Percentiles rank a stretch among this genome's conserved stretches.
These are phyloP conservation scores for Pseudocercospora fijiensis DNA, from an alignment of 2,329 filamentous ascomycete genomes.

Conservation along the genomic window DNA sequence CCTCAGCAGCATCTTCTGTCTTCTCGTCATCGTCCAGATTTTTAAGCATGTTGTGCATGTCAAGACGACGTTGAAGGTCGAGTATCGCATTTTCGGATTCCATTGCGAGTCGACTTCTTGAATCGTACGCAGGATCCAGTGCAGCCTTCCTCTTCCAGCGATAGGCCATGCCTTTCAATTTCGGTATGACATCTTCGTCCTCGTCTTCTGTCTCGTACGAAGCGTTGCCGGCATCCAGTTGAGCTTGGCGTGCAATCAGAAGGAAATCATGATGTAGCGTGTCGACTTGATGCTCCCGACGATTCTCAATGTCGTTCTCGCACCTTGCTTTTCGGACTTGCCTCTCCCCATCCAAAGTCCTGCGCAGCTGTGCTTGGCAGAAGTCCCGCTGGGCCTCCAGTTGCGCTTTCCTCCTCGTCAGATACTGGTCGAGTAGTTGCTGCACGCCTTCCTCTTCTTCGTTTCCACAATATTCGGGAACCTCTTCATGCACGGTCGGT, in stretches of 20 bases:
- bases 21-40: constrained; percentile 35
- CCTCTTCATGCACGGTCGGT: constrained; percentile 54
- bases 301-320: constrained; percentile 36
- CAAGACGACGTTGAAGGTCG: constrained; percentile 28
- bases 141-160: constrained; percentile 27
- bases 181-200: constrained; percentile 40
- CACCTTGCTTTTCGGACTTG: constrained; percentile 38
- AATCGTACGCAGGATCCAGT: constrained; percentile 32
- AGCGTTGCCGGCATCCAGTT: constrained; percentile 12
- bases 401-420: constrained; percentile 42
- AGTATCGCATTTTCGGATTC: constrained; percentile 28
- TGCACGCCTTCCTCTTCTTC: constrained; percentile 47
- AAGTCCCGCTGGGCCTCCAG: constrained; percentile 41
- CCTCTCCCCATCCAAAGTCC: constrained; percentile 40
- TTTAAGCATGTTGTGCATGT: constrained; percentile 33
- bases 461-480: constrained; percentile 51
- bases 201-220: constrained; percentile 37
- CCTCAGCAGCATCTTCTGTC: constrained; percentile 16
- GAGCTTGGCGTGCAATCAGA: constrained; percentile 28
- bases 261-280: constrained; percentile 36
- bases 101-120: constrained; percentile 32
- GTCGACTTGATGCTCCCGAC: constrained; percentile 32
- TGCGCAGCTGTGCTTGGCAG: constrained; percentile 41
- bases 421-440: constrained; percentile 48
- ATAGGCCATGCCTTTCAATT: constrained; percentile 39